Evolutionary conservation across 257 asterid species (phyloP), one percentile per base, ranked within the genome.

Genomic region (Jacaranda mimosifolia): DNA sequence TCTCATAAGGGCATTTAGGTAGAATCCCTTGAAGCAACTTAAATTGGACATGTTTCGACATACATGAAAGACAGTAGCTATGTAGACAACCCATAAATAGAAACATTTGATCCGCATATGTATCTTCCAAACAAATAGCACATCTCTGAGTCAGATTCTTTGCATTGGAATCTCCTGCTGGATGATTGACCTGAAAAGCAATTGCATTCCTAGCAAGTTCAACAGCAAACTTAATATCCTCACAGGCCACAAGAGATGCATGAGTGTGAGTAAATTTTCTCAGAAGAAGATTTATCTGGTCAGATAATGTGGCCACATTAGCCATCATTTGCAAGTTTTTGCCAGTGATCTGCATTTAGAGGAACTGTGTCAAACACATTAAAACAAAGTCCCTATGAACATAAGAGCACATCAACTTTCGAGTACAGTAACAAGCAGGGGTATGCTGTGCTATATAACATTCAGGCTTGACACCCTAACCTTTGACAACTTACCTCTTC

Each of bases 1-100:
- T 81, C 59, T 79, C 88, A 15, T 71, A 79, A 72, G 93, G 92
- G 73, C 96, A 90, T 68, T 63, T 81, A 3, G 96, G 96, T 36
- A 85, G 45, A 32, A 66, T 65, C 76, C 86, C 87, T 49, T 77
- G 88, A 77, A 81, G 94, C 83, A 91, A 78, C 81, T 89, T 85
- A 63, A 77, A 75, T 65, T 89, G 90, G 56, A 80, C 90, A 59
- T 91, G 91, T 40, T 75, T 84, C 6, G 85, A 80, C 89, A 87
- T 73, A 66, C 96, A 91, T 3, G 75, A 76, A 80, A 76, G 81
- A 72, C 92, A 91, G 82, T 84, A 91, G 17, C 84, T 72, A 65
- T 91, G 96, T 15, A 5, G 75, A 77, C 96, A 91, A 40, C 77
- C 85, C 21, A 77, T 51, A 73, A 85, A 74, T 9, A 38, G 57